Conservation (phyloP, 495 filamentous ascomycete species). For the Acidiella bohemica region DNA sequence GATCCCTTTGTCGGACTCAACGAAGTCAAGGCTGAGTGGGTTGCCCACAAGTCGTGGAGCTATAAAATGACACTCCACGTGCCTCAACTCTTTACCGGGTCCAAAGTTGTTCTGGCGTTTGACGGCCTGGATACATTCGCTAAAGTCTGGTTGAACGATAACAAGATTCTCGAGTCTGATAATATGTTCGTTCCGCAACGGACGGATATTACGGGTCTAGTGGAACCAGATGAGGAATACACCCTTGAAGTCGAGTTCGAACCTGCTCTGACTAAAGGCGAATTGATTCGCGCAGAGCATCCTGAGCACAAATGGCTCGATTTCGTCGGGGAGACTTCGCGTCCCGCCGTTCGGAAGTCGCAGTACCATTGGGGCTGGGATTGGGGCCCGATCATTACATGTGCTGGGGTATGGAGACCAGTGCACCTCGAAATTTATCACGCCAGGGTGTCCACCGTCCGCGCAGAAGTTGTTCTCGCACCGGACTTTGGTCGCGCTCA, state of each 20-base stretch:
- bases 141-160: conserved; percentile 28
- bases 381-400: conserved; percentile 29
- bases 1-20: conserved; percentile 30
- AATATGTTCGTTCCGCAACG: conserved; percentile 31
- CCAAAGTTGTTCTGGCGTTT: conserved; percentile 24
- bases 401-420: conserved; percentile 28
- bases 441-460: conserved; percentile 22
- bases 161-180: conserved; percentile 24
- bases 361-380: conserved; percentile 32
- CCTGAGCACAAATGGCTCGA: conserved; percentile 30
- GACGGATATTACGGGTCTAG: conserved; percentile 23
- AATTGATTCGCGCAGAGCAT: conserved; percentile 25
- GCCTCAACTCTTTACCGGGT: conserved; percentile 3
- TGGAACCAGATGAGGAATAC: conserved; percentile 19
- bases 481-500: too few species aligned
- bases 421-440: conserved; percentile 28
- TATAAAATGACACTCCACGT: conserved; percentile 25
- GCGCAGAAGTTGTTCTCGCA: too few species aligned
- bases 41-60: conserved; percentile 26
- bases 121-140: conserved; percentile 32
- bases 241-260: conserved; percentile 28
- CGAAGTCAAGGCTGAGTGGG: conserved; percentile 26
- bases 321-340: conserved; percentile 29
- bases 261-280: conserved; percentile 20
- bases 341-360: conserved; percentile 26